Base-by-base conservation (phyloP, 768 basidiomycete species). In the Tylopilus vinaceipallidus region DNA sequence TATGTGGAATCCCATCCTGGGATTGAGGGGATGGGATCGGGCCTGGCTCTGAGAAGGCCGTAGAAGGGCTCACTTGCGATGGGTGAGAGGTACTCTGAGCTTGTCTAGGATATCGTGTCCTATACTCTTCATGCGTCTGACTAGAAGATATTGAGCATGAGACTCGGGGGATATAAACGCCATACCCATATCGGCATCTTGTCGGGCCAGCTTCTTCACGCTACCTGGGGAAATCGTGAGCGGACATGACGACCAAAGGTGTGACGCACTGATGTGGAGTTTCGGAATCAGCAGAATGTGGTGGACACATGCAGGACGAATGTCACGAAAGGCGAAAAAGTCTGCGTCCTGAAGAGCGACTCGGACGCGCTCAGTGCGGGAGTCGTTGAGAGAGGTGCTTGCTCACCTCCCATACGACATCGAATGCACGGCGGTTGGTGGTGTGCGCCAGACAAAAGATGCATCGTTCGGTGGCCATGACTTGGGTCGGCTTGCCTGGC, bases 1-100 rank as follows among this genome's bases (percentile, higher is more conserved):
- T 45, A 90, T 86, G 61, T 91, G 88, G 60, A 90, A 91, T 1
- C 89, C 88, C 71, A 90, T 73, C 53, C 89, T 89, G 42, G 17
- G 48, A 58, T 44, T 20, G 35, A 12, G 22, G 6, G n/a, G n/a
- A n/a, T 14, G 26, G 24, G 10, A n/a, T n/a, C n/a, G n/a, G n/a
- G n/a, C n/a, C n/a, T 19, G 3, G 45, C 16, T 23, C 40, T n/a
- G 10, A 32, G 22, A 1, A 9, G 10, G 6, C 34, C 32, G 23
- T 7, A 22, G 35, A 11, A 32, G 12, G 1, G 55, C 68, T 49
- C 55, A 83, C 85, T 72, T 75, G 64, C 81, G 77, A 53, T 71
- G 69, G 36, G 63, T 47, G 12, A 54, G 49, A 7, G 72, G 70
- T n/a, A 81, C 67, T 10, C 72, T 68, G 20, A 78, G 63, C 9